These are phyloP conservation scores for Chaetoceros tenuissimus DNA, from an alignment of 108 stramenopile species.

Conservation along the genomic window DNA sequence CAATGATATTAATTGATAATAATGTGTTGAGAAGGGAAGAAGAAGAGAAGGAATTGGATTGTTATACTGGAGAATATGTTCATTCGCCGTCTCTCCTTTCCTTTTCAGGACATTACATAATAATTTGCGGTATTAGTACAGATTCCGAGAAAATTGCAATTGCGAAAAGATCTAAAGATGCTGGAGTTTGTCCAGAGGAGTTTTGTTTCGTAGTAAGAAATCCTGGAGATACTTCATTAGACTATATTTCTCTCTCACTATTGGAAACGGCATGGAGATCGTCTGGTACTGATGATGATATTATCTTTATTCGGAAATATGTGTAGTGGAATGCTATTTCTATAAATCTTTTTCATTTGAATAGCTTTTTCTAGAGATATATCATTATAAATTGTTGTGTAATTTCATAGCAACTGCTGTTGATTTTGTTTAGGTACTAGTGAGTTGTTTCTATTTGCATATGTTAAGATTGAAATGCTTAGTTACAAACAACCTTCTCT, in stretches of 20 bases:
- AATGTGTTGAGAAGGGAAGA: constrained; percentile 22
- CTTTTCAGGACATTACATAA: constrained; percentile 66
- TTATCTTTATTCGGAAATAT: constrained; percentile 70
- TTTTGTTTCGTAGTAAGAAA: constrained; percentile 39
- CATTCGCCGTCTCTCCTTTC: background rate
- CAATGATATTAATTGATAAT: constrained; percentile 60
- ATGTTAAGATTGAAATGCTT: no score
- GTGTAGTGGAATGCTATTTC: no score
- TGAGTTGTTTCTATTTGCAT: no score
- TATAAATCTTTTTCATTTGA: no score
- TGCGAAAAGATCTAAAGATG: constrained; percentile 11
- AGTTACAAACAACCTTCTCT: no score
- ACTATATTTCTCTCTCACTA: constrained; percentile 28
- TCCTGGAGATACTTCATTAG: constrained; percentile 13
- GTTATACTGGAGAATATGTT: background rate
- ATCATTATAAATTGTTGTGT: no score
- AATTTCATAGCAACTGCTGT: no score
- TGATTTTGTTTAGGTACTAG: no score
- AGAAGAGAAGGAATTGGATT: background rate
- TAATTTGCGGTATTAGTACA: constrained; percentile 48
- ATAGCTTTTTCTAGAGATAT: no score
- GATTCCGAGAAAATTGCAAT: constrained; percentile 20
- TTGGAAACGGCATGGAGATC: constrained; percentile 65
- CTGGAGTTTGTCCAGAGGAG: constrained; percentile 7
- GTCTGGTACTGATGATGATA: constrained; percentile 68